Evolutionary conservation across 2,329 filamentous ascomycete species (phyloP).

Genomic region (Mariannaea elegans): DNA sequence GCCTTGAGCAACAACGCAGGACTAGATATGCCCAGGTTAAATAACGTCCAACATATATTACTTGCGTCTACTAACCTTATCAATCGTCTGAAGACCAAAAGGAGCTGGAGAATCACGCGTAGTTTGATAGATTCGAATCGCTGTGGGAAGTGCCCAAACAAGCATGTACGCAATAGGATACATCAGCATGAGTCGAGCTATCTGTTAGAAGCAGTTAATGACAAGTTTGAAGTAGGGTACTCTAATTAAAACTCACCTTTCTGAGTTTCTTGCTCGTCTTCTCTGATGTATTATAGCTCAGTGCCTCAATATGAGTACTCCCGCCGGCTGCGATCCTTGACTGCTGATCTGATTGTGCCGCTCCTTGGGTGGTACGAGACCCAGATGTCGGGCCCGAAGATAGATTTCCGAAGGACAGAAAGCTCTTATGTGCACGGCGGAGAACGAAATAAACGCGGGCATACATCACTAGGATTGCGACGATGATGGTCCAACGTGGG

Average conservation of each 20-base stretch:
- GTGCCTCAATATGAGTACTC: background rate
- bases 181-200: conserved; percentile 13
- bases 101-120: conserved; percentile 8
- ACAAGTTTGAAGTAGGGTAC: background rate
- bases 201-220: background rate
- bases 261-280: conserved; percentile 3
- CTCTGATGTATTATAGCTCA: background rate
- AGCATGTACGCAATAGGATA: conserved; percentile 22
- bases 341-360: background rate
- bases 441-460: background rate
- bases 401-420: conserved; percentile 2
- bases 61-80: conserved; percentile 8
- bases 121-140: conserved; percentile 15
- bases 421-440: conserved; percentile 1
- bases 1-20: conserved; percentile 16
- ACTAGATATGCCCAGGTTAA: background rate
- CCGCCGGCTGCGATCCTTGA: background rate
- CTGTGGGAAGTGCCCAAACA: conserved; percentile 14
- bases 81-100: conserved; percentile 13
- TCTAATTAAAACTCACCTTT: background rate
- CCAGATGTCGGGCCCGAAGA: conserved; percentile 5
- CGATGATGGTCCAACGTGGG: conserved; percentile 16
- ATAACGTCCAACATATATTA: background rate
- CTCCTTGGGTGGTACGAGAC: background rate
- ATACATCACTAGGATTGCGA: conserved; percentile 15